phyloP scores from a whole-genome alignment of 176 grass and related monocot genomes.

The Phoenix roebelenii region DNA sequence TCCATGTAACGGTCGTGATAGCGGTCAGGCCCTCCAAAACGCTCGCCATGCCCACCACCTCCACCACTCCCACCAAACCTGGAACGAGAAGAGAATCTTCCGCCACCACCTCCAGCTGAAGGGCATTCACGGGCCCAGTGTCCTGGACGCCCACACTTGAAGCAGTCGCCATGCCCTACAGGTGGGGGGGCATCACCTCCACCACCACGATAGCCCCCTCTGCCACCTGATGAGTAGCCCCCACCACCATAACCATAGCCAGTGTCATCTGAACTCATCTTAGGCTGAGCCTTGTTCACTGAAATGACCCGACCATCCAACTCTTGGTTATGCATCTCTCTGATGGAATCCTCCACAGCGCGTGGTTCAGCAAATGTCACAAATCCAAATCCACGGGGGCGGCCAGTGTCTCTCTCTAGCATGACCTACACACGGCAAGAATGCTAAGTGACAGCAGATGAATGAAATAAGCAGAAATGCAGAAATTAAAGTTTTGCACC shows the following conservation, averaged over 20 bases:
- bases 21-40: constrained; percentile 70
- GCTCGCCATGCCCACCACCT: constrained; percentile 44
- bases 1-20: constrained; percentile 54
- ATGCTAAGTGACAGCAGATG: neutral
- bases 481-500: too few species aligned
- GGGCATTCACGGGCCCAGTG: constrained; percentile 68
- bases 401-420: constrained; percentile 59
- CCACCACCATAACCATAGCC: constrained; percentile 36
- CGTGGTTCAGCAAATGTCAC: constrained; percentile 60
- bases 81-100: constrained; percentile 40
- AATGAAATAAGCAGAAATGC: neutral
- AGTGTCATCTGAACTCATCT: constrained; percentile 48
- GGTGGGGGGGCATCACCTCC: constrained; percentile 43
- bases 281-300: constrained; percentile 67
- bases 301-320: constrained; percentile 66
- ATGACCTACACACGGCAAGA: constrained; percentile 49
- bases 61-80: constrained; percentile 40
- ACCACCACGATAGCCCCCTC: constrained; percentile 56
- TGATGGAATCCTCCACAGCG: constrained; percentile 50
- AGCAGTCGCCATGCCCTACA: constrained; percentile 37
- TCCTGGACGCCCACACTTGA: constrained; percentile 58
- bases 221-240: constrained; percentile 40
- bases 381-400: constrained; percentile 79
- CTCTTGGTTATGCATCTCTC: constrained; percentile 54
- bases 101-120: constrained; percentile 32